These are phyloP conservation scores for Excoecaria agallocha DNA, from an alignment of 345 rosid genomes.

Conservation along the genomic window DNA sequence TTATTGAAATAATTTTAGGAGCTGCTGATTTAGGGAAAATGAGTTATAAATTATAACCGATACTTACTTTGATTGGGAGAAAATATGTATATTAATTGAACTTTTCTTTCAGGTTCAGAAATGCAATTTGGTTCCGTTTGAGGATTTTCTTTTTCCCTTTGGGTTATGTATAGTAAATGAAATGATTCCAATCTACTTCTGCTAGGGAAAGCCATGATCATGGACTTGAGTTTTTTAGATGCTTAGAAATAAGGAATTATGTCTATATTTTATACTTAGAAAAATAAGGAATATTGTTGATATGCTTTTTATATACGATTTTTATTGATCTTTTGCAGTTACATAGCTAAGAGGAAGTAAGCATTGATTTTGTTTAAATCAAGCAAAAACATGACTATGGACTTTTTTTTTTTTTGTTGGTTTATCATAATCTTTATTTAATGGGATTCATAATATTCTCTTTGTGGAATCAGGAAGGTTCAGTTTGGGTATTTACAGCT, in stretches of 20 bases:
- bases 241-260: background rate
- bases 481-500: conserved; percentile 60
- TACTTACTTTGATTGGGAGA: background rate
- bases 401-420: background rate
- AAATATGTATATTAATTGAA: background rate
- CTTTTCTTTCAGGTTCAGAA: background rate
- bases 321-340: background rate
- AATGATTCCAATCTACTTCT: background rate
- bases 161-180: background rate
- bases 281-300: too few relatives aligned
- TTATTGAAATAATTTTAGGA: background rate
- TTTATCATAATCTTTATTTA: background rate
- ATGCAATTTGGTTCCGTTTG: background rate
- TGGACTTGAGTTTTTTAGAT: background rate
- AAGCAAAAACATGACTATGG: background rate
- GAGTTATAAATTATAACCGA: background rate
- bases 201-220: background rate
- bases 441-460: background rate
- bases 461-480: conserved; percentile 48
- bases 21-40: conserved; percentile 1
- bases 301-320: too few relatives aligned
- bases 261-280: background rate
- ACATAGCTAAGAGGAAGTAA: background rate
- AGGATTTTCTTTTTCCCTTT: background rate
- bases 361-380: background rate